Evolutionary conservation across 2,329 filamentous ascomycete genomes (phyloP).

Genomic region (Phyllosticta citriasiana): DNA sequence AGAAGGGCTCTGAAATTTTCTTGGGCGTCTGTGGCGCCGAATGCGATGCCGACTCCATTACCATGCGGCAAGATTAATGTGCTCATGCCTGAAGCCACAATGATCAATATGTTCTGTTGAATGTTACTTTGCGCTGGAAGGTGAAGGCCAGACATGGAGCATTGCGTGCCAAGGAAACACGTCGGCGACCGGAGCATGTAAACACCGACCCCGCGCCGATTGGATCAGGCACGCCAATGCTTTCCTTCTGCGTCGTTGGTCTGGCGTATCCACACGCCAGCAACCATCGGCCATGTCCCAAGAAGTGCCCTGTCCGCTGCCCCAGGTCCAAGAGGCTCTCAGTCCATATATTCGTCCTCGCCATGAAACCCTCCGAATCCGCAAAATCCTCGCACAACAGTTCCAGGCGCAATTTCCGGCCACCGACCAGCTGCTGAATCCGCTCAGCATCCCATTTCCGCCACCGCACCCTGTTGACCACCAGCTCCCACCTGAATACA

Average conservation of each 20-base stretch:
- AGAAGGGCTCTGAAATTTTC: not conserved
- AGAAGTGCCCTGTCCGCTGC: slow-evolving; percentile 24
- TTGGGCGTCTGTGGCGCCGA: not conserved
- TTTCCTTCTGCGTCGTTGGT: too few species aligned
- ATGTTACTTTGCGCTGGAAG: too few species aligned
- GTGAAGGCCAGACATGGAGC: too few species aligned
- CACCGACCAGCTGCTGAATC: slow-evolving; percentile 17
- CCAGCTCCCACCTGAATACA: slow-evolving; percentile 24
- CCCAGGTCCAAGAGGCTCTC: slow-evolving; percentile 26
- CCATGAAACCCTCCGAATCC: slow-evolving; percentile 27
- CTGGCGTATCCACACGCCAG: not conserved
- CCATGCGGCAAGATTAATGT: too few species aligned
- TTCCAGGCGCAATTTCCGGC: slow-evolving; percentile 19
- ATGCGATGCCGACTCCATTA: too few species aligned
- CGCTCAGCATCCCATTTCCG: slow-evolving; percentile 25
- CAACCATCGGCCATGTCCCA: not conserved
- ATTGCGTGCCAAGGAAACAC: too few species aligned
- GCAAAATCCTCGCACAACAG: slow-evolving; percentile 23
- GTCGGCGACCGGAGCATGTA: too few species aligned
- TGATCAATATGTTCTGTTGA: too few species aligned
- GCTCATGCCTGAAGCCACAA: too few species aligned
- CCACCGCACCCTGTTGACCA: slow-evolving; percentile 13
- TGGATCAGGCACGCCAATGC: too few species aligned
- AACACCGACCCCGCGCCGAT: too few species aligned
- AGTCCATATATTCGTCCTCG: slow-evolving; percentile 27